Base-by-base conservation (phyloP, 2,329 filamentous ascomycete species). In the Paramyrothecium roridum region DNA sequence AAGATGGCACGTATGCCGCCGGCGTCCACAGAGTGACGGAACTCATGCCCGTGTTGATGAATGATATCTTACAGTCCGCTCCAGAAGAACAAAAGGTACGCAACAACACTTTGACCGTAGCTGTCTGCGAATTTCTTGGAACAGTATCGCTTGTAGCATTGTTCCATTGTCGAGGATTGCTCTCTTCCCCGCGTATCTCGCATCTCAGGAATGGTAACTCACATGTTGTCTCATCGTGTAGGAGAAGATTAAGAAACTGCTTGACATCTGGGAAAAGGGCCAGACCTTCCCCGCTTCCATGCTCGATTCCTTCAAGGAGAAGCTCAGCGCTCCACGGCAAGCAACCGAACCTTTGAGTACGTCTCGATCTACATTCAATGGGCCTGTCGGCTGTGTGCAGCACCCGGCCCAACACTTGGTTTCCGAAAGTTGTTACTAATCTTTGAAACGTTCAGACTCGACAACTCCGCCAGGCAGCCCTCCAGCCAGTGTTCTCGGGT, bases 241-340 rank as follows among this genome's bases (percentile, higher is more conserved):
- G 90, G 91, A 96, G 72, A 98, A 97, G 79, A 93, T 98, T 74
- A 76, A 75, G 64, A 98, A 98, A 73, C 84, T 99, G 65, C 80
- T 98, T 76, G 93, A 96, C 70, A 99, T 99, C 63, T 99, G 95
- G 95, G 93, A 97, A 71, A 95, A 95, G 68, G 91, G 91, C 61
- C 88, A 89, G 70, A 98, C 93, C 21, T 98, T 99, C 73, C 92
- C 95, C 23, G 71, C 81, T 46, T 74, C 86, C 53, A 88, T 96
- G 85, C 84, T 99, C 65, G 80, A 81, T 59, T 85, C 84, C 40
- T 96, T 96, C 81, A 93, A 91, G 75, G 82, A 90, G 69, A 93
- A 90, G 73, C 73, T 96, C 65, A 87, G 81, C 60, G 80, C 84
- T 57, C 77, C 82, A 51, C 69, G 78, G 56, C 72, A 78, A 62